A percentile compares a stretch with the other conserved stretches of the same genome.
These are phyloP conservation scores for Cenchrus purpureus DNA, from an alignment of 176 grass and related monocot genomes.

Conservation along the genomic window DNA sequence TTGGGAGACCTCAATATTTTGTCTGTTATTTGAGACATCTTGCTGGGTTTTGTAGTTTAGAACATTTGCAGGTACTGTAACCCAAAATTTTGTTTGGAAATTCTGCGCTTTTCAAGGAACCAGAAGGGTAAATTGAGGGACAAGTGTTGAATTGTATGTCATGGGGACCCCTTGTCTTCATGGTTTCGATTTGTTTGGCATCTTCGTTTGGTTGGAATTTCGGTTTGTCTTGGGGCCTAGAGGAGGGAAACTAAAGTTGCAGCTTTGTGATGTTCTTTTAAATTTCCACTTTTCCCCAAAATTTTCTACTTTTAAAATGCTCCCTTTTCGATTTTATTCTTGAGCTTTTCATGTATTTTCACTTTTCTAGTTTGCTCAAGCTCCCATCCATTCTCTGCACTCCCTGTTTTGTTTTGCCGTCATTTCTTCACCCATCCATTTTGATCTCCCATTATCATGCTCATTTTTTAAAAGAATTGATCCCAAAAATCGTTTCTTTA, in stretches of 20 bases:
- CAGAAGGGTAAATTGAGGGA: neutral
- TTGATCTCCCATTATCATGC: constrained; percentile 20
- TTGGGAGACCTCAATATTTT: neutral
- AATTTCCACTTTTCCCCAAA: constrained; percentile 20
- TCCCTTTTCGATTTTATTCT: neutral
- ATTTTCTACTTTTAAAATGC: constrained; percentile 19
- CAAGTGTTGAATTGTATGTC: neutral
- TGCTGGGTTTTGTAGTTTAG: neutral
- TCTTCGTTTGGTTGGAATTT: constrained; percentile 11
- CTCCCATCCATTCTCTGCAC: neutral
- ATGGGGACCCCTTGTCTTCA: neutral
- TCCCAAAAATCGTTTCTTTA: neutral
- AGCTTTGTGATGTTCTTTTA: constrained; percentile 36
- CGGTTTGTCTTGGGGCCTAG: constrained; percentile 1
- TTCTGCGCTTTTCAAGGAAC: neutral
- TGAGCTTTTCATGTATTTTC: neutral
- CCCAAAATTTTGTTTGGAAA: neutral
- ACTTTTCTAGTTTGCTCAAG: constrained; percentile 20
- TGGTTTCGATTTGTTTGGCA: constrained; percentile 7
- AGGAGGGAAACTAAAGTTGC: constrained; percentile 29
- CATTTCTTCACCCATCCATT: constrained; percentile 8
- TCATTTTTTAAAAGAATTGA: neutral
- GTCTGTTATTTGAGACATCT: neutral
- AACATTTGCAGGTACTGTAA: neutral
- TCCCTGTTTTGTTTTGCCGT: neutral